These are phyloP conservation scores for Pholiota adiposa DNA, from an alignment of 1,284 basidiomycete genomes.

Conservation along the genomic window DNA sequence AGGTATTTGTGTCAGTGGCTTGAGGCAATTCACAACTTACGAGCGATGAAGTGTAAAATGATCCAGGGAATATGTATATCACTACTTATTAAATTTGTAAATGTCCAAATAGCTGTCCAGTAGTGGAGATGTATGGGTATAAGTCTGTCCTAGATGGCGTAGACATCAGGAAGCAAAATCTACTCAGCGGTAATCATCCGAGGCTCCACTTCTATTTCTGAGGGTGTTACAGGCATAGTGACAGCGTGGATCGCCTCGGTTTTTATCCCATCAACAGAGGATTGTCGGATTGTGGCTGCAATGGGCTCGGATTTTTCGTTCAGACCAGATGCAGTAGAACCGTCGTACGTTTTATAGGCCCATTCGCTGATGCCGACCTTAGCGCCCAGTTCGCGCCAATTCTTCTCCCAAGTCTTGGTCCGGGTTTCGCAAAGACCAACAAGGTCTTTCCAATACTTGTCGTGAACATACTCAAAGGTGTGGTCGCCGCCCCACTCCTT, in stretches of 20 bases:
- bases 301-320: not conserved
- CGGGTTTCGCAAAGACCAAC: conserved; percentile 58
- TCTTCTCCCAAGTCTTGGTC: conserved; percentile 51
- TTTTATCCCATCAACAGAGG: not conserved
- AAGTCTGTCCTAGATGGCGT: not conserved
- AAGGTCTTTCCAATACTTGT: conserved; percentile 74
- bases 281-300: not conserved
- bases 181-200: not conserved
- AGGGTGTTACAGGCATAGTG: not conserved
- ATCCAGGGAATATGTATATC: not conserved
- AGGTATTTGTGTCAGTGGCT: too few relatives aligned
- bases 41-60: not conserved
- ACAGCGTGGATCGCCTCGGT: not conserved
- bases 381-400: conserved; percentile 69
- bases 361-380: conserved; percentile 72
- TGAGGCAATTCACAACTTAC: too few relatives aligned
- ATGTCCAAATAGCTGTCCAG: not conserved
- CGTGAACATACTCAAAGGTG: conserved; percentile 73
- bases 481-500: conserved; percentile 60
- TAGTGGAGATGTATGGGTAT: not conserved
- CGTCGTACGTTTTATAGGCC: conserved; percentile 54
- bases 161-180: not conserved
- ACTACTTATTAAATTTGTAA: not conserved
- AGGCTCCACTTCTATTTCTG: not conserved
- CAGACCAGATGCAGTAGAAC: not conserved